Evolutionary conservation across 805 yeast genomes (phyloP).

Genomic region (Lipomyces kockii): DNA sequence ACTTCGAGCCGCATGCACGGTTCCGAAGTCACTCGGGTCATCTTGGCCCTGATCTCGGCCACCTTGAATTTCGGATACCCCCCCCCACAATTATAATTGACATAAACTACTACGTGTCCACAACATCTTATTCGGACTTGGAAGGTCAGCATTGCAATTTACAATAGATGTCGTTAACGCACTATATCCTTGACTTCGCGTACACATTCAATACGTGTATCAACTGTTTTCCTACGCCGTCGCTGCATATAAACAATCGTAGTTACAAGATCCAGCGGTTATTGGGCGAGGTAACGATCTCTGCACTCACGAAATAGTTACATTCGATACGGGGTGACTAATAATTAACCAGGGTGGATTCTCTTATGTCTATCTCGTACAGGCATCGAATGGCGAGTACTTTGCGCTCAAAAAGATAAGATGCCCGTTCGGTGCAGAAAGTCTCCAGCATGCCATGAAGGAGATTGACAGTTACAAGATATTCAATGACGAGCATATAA

Average conservation of each 20-base stretch:
- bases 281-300: conserved; percentile 65
- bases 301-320: not conserved
- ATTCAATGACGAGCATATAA: conserved; percentile 69
- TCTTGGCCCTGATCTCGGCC: too few relatives aligned
- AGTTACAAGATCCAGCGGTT: conserved; percentile 66
- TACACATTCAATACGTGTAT: conserved; percentile 46
- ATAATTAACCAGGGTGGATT: conserved; percentile 64
- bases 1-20: too few relatives aligned
- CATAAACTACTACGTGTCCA: too few relatives aligned
- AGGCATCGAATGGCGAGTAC: conserved; percentile 50
- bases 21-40: too few relatives aligned
- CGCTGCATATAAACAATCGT: conserved; percentile 63
- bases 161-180: conserved; percentile 22
- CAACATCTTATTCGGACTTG: too few relatives aligned
- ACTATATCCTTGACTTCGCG: conserved; percentile 40
- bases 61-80: too few relatives aligned
- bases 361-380: conserved; percentile 82
- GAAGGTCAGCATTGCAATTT: not conserved
- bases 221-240: conserved; percentile 55
- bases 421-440: conserved; percentile 84
- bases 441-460: conserved; percentile 70
- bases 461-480: conserved; percentile 78
- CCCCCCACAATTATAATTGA: too few relatives aligned
- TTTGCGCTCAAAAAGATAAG: conserved; percentile 85
- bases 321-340: not conserved